Percentiles rank a stretch among this genome's conserved stretches.
Evolutionary conservation across 2,329 filamentous ascomycete genomes (phyloP).

Genomic region (Verticillium albo-atrum): DNA sequence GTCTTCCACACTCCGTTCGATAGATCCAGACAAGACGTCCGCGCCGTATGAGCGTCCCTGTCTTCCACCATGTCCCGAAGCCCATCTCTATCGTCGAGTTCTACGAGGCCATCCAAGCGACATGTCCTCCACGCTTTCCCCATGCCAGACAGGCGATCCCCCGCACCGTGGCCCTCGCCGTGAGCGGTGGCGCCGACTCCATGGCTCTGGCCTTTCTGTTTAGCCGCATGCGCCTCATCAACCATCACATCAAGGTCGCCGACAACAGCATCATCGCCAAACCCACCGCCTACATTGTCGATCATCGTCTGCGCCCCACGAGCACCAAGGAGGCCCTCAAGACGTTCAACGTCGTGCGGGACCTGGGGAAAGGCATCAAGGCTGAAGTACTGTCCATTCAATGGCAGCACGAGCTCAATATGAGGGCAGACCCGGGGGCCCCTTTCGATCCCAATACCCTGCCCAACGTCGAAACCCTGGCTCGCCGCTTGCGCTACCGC

Average conservation of each 20-base stretch:
- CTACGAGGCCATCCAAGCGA: constrained; percentile 43
- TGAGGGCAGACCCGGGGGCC: constrained; percentile 5
- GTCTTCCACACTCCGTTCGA: not conserved
- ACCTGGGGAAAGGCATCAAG: constrained; percentile 24
- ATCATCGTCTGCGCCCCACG: constrained; percentile 52
- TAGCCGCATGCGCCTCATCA: constrained; percentile 34
- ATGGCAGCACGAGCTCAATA: constrained; percentile 41
- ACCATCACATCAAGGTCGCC: constrained; percentile 32
- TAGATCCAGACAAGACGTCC: not conserved
- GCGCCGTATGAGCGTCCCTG: constrained; percentile 26
- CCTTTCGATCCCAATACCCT: constrained; percentile 28
- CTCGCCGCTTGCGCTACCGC: constrained; percentile 70
- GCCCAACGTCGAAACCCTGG: constrained; percentile 71
- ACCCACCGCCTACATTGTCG: constrained; percentile 46
- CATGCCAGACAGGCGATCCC: constrained; percentile 24
- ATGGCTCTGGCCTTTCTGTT: constrained; percentile 87
- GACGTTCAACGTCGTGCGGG: constrained; percentile 35
- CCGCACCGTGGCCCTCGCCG: constrained; percentile 53
- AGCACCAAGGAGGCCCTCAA: constrained; percentile 47
- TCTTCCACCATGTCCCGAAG: constrained; percentile 31
- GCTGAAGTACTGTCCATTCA: constrained; percentile 26
- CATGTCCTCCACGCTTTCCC: constrained; percentile 46
- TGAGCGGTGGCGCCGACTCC: constrained; percentile 95
- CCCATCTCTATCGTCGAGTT: constrained; percentile 33
- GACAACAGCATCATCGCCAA: constrained; percentile 35